phyloP scores from a whole-genome alignment of 2,329 filamentous ascomycete genomes.

The Sphaerulina musiva region DNA sequence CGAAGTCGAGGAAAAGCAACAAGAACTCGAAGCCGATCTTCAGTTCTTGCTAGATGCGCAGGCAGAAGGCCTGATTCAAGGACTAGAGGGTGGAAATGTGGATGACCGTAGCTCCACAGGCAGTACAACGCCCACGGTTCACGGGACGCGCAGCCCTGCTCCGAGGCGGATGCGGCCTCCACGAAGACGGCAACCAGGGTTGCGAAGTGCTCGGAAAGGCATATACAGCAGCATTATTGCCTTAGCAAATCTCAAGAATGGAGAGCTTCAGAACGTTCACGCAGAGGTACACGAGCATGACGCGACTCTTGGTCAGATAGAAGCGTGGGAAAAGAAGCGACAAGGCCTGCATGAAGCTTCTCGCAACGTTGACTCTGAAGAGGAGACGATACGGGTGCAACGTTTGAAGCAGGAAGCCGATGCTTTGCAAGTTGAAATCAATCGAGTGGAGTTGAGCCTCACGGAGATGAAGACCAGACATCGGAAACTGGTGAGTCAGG shows the following conservation, averaged over 20 bases:
- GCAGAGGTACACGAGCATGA: conserved; percentile 53
- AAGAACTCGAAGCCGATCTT: conserved; percentile 51
- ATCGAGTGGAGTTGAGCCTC: conserved; percentile 58
- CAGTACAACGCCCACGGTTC: conserved; percentile 45
- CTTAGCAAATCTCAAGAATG: conserved; percentile 59
- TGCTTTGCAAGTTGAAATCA: conserved; percentile 56
- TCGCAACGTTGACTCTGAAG: conserved; percentile 48
- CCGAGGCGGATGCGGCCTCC: conserved; percentile 45
- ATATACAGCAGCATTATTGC: conserved; percentile 58
- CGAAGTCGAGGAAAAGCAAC: conserved; percentile 38
- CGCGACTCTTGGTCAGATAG: conserved; percentile 53
- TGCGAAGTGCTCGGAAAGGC: conserved; percentile 58
- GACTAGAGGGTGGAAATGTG: conserved; percentile 36
- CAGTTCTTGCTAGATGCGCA: conserved; percentile 57
- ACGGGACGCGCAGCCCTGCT: conserved; percentile 31
- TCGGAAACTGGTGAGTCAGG: conserved; percentile 53
- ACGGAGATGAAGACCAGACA: conserved; percentile 55
- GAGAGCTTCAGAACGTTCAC: conserved; percentile 58
- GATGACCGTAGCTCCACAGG: conserved; percentile 45
- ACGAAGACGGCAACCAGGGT: conserved; percentile 47
- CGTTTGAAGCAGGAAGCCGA: conserved; percentile 47
- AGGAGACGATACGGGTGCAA: conserved; percentile 52
- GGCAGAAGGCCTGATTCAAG: conserved; percentile 50
- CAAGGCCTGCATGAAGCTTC: conserved; percentile 51
- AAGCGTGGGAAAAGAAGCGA: conserved; percentile 54